These are phyloP conservation scores for Cystofilobasidium capitatum DNA, from an alignment of 768 basidiomycete genomes.

Conservation along the genomic window DNA sequence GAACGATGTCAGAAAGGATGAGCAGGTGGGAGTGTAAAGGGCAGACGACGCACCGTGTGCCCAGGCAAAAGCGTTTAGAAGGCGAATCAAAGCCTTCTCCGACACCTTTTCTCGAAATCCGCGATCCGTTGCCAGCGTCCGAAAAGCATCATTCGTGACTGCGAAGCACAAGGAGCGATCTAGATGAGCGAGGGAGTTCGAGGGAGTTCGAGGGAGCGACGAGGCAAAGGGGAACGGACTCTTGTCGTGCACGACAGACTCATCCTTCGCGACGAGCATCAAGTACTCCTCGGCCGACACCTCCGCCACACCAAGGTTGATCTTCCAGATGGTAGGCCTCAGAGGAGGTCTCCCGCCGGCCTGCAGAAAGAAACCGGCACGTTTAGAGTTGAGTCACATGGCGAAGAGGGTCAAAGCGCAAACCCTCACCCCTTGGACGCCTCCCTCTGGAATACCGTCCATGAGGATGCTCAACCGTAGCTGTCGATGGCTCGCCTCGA, in stretches of 20 bases:
- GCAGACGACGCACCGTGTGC: conserved; percentile 52
- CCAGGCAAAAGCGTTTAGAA: conserved; percentile 99
- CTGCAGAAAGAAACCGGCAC: not conserved
- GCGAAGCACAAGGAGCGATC: conserved; percentile 45
- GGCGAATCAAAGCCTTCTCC: conserved; percentile 89
- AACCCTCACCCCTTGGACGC: conserved; percentile 5
- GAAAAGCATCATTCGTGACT: conserved; percentile 34
- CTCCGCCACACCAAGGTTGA: conserved; percentile 71
- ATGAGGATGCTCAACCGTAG: conserved; percentile 4
- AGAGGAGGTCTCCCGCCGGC: conserved; percentile 41
- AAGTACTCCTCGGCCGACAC: conserved; percentile 55
- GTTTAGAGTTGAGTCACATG: no score
- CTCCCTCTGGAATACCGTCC: conserved; percentile 14
- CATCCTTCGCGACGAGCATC: conserved; percentile 35
- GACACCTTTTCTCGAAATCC: conserved; percentile 96
- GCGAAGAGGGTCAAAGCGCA: not conserved
- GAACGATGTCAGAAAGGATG: not conserved
- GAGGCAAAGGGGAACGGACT: conserved; percentile 31
- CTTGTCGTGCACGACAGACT: conserved; percentile 37
- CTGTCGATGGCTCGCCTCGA: conserved; percentile 9
- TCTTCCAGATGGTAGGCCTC: conserved; percentile 89
- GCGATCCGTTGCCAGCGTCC: conserved; percentile 88
- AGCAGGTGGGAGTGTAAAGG: not conserved
- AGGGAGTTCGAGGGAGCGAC: not conserved
- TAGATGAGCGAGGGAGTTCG: conserved; percentile 14